These are phyloP conservation scores for Aureobasidium musti DNA, from an alignment of 2,329 filamentous ascomycete species.

Conservation along the genomic window DNA sequence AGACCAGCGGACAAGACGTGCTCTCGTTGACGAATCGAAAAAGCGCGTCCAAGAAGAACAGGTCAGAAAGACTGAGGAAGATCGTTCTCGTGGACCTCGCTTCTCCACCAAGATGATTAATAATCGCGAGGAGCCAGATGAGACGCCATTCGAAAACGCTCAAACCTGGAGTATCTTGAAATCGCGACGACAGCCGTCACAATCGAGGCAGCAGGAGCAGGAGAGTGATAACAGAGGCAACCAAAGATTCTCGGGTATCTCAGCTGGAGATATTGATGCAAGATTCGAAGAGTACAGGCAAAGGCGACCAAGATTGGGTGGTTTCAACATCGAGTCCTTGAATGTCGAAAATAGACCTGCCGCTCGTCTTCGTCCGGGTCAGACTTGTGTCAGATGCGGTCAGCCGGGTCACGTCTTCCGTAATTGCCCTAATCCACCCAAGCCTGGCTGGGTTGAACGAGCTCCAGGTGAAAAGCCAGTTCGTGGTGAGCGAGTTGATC, in stretches of 20 bases:
- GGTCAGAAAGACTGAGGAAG: background rate
- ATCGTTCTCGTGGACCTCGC: background rate
- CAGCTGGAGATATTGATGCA: slow-evolving; percentile 32
- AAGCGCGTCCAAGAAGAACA: background rate
- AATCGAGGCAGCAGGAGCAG: background rate
- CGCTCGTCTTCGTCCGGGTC: background rate
- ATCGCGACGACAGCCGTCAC: background rate
- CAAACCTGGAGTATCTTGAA: slow-evolving; percentile 30
- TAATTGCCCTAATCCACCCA: slow-evolving; percentile 22
- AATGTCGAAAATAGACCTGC: slow-evolving; percentile 5
- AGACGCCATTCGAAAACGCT: slow-evolving; percentile 28
- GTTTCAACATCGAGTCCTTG: slow-evolving; percentile 19
- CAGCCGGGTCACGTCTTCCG: slow-evolving; percentile 21
- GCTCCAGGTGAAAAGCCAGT: background rate
- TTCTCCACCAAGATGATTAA: slow-evolving; percentile 5
- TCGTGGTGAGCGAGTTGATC: background rate
- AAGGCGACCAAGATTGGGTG: background rate
- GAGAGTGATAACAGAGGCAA: background rate
- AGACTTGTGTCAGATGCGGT: slow-evolving; percentile 15
- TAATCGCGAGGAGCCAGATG: slow-evolving; percentile 3
- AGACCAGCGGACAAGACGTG: slow-evolving; percentile 9
- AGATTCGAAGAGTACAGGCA: slow-evolving; percentile 33
- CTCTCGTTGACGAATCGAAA: slow-evolving; percentile 9
- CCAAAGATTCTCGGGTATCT: background rate
- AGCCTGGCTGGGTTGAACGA: slow-evolving; percentile 23